Evolutionary conservation across 805 yeast genomes (phyloP).

Genomic region (Jamesozyma spencerorum): DNA sequence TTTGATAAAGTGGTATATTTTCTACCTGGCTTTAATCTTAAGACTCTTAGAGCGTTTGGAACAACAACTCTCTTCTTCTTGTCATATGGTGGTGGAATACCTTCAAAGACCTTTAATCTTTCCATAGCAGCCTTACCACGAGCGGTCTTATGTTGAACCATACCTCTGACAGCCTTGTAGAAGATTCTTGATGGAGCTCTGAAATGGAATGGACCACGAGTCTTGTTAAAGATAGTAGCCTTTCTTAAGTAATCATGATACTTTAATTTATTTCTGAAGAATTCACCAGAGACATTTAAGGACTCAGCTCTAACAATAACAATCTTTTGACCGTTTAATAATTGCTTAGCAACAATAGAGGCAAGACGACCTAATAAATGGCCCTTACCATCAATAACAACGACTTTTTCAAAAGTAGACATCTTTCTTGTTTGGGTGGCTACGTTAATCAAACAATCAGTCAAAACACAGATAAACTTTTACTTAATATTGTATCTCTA

Average conservation of each 20-base stretch:
- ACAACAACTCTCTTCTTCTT: conserved; percentile 99
- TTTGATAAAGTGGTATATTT: conserved; percentile 98
- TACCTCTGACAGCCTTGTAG: conserved; percentile 99
- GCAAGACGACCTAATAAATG: conserved; percentile 99
- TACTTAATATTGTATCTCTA: no score
- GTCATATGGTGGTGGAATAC: conserved; percentile 99
- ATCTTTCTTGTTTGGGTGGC: conserved; percentile 30
- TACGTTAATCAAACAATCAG: not conserved
- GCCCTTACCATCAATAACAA: conserved; percentile 99
- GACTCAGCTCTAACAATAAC: conserved; percentile 97
- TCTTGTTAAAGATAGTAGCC: conserved; percentile 97
- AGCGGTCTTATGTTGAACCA: conserved; percentile 99
- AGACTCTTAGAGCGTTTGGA: conserved; percentile 98
- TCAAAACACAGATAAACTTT: not conserved
- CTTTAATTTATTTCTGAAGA: conserved; percentile 99
- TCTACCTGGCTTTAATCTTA: conserved; percentile 99
- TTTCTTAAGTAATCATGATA: conserved; percentile 99
- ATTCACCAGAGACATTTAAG: conserved; percentile 98
- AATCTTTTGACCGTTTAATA: conserved; percentile 95
- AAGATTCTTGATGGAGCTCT: conserved; percentile 99
- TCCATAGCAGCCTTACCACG: conserved; percentile 99
- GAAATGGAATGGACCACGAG: conserved; percentile 99
- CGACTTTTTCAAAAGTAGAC: conserved; percentile 85
- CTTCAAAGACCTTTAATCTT: conserved; percentile 98
- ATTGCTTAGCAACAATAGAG: conserved; percentile 95